Evolutionary conservation across 2,329 filamentous ascomycete genomes (phyloP).

Genomic region (Pseudopithomyces chartarum): DNA sequence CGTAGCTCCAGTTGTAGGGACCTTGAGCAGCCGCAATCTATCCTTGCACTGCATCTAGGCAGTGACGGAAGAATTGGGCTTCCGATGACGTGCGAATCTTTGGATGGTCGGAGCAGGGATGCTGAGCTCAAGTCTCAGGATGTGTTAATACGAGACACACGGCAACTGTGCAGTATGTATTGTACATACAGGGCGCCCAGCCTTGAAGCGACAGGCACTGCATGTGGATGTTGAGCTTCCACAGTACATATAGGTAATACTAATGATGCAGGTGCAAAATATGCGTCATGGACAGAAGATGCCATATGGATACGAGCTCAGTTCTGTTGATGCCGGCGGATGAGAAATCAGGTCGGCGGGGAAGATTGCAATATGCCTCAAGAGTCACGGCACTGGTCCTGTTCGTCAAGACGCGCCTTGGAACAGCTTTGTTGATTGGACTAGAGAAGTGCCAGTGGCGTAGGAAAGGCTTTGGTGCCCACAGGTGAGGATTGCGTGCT

Average conservation of each 20-base stretch:
- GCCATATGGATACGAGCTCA: no score
- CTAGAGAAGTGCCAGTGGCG: constrained; percentile 10
- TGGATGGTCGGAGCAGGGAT: no score
- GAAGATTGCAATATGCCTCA: background rate
- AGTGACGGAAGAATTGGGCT: no score
- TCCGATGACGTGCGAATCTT: no score
- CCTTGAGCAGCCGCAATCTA: background rate
- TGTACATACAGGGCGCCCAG: no score
- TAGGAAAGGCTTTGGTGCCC: constrained; percentile 22
- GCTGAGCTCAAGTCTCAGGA: background rate
- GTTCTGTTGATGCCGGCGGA: background rate
- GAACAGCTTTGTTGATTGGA: constrained; percentile 26
- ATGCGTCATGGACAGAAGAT: no score
- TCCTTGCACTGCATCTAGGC: background rate
- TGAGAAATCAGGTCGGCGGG: background rate
- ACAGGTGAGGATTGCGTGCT: constrained; percentile 33
- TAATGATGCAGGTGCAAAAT: no score
- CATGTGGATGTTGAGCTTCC: no score
- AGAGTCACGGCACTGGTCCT: constrained; percentile 16
- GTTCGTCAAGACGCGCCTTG: constrained; percentile 17
- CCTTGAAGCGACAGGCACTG: no score
- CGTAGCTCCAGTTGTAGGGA: background rate
- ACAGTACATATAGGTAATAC: no score
- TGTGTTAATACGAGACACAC: background rate
- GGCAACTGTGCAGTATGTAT: no score